Percentiles rank a stretch among this genome's conserved stretches.
phyloP scores from a whole-genome alignment of 305 asterid species.

The Fraxinus latifolia region DNA sequence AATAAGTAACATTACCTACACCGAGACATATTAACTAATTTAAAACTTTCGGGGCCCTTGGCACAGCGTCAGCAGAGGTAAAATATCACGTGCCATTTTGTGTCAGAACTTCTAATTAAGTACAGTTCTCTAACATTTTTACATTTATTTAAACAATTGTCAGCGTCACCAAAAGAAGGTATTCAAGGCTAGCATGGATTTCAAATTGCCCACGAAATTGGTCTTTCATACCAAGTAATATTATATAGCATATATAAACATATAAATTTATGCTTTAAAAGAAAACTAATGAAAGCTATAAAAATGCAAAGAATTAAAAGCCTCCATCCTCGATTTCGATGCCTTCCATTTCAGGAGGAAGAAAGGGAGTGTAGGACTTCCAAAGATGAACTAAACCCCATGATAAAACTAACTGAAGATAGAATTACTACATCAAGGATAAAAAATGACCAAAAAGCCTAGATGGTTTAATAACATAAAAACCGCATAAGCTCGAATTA shows the following conservation, averaged over 20 bases:
- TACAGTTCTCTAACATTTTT: neutral
- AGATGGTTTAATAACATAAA: neutral
- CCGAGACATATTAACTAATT: neutral
- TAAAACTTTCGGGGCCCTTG: neutral
- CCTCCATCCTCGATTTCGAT: neutral
- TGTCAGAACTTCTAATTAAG: neutral
- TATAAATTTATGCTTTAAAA: neutral
- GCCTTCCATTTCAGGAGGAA: neutral
- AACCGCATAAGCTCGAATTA: neutral
- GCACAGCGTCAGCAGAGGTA: neutral
- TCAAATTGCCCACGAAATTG: neutral
- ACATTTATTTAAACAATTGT: neutral
- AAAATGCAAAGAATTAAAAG: neutral
- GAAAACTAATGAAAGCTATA: neutral
- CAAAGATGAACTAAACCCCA: neutral
- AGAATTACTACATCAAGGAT: neutral
- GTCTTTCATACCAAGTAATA: neutral
- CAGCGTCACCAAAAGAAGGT: neutral
- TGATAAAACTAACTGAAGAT: neutral
- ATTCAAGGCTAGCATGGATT: neutral
- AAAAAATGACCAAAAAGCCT: neutral
- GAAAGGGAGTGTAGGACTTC: neutral
- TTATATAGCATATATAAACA: conserved; percentile 7
- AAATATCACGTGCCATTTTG: neutral
- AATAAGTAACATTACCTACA: neutral